These are phyloP conservation scores for Pleurotus sapidus DNA, from an alignment of 768 basidiomycete species.

Conservation along the genomic window DNA sequence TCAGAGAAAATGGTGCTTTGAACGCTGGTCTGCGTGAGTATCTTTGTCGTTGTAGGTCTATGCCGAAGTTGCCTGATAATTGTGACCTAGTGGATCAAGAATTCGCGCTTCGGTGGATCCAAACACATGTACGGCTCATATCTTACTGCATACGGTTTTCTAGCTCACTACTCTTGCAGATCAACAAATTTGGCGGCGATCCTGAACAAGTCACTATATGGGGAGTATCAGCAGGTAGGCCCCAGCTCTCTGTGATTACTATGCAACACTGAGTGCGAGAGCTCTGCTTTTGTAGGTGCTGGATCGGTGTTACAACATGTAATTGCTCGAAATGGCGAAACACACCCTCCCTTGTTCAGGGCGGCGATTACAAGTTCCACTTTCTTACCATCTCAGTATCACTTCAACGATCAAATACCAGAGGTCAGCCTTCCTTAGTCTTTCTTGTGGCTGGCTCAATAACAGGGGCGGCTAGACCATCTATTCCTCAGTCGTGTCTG, in stretches of 20 bases:
- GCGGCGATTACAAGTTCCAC: slow-evolving; percentile 27
- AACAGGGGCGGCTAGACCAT: background rate
- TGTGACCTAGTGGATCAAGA: background rate
- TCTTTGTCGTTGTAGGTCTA: background rate
- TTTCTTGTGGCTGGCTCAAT: too few relatives aligned
- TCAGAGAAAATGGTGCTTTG: slow-evolving; percentile 38
- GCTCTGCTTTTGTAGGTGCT: slow-evolving; percentile 16
- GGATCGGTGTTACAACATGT: slow-evolving; percentile 32
- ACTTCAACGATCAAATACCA: slow-evolving; percentile 22
- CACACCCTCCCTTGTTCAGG: slow-evolving; percentile 23
- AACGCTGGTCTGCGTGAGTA: slow-evolving; percentile 47
- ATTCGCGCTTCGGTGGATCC: slow-evolving; percentile 2
- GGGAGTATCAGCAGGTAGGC: slow-evolving; percentile 10
- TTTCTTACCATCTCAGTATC: slow-evolving; percentile 26
- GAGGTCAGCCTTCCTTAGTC: background rate
- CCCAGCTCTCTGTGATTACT: background rate
- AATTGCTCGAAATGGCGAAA: slow-evolving; percentile 27
- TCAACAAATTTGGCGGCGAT: slow-evolving; percentile 8
- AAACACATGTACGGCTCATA: background rate
- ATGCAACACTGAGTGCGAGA: too few relatives aligned
- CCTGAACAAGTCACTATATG: slow-evolving; percentile 20
- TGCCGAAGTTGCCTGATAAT: background rate
- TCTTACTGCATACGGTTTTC: background rate
- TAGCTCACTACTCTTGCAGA: background rate
- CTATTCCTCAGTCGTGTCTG: background rate